Percentiles rank a stretch among this genome's conserved stretches.
Evolutionary conservation across 2,329 filamentous ascomycete genomes (phyloP).

Genomic region (Cladosporium sp.): DNA sequence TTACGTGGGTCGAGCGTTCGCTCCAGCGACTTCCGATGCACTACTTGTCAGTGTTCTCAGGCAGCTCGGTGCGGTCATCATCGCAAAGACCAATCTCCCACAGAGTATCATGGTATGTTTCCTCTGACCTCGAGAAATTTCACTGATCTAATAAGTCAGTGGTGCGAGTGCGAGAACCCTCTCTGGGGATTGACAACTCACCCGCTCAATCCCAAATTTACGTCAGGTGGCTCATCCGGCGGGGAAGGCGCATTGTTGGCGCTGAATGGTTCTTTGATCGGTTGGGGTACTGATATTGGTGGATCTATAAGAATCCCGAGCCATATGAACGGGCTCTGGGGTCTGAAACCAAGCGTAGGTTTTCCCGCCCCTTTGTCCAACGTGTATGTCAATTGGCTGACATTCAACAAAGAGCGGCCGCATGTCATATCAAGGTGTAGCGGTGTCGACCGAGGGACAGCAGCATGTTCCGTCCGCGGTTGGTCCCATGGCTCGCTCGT

Average conservation of each 20-base stretch:
- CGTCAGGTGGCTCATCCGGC: conserved; percentile 44
- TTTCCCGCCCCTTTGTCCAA: neutral
- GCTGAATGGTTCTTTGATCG: conserved; percentile 38
- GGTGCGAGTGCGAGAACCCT: conserved; percentile 50
- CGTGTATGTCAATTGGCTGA: too few species aligned
- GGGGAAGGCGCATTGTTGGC: conserved; percentile 40
- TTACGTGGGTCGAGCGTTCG: conserved; percentile 45
- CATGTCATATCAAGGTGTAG: conserved; percentile 52
- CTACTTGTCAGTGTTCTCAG: conserved; percentile 46
- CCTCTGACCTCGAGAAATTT: conserved; percentile 9
- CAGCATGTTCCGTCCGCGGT: conserved; percentile 58
- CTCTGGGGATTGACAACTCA: conserved; percentile 47
- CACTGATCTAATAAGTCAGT: conserved; percentile 28
- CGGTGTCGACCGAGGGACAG: conserved; percentile 58
- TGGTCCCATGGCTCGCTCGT: conserved; percentile 52
- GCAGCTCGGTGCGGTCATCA: conserved; percentile 45
- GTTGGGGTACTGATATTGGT: conserved; percentile 49
- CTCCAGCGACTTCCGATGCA: conserved; percentile 45
- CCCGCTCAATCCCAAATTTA: conserved; percentile 37
- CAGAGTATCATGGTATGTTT: conserved; percentile 44
- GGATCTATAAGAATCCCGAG: conserved; percentile 47
- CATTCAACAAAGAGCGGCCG: conserved; percentile 43
- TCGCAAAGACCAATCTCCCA: conserved; percentile 49
- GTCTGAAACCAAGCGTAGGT: conserved; percentile 43
- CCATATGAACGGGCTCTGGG: conserved; percentile 44